These are phyloP conservation scores for Teratosphaeria epicoccoides DNA, from an alignment of 2,329 filamentous ascomycete genomes.

Conservation along the genomic window DNA sequence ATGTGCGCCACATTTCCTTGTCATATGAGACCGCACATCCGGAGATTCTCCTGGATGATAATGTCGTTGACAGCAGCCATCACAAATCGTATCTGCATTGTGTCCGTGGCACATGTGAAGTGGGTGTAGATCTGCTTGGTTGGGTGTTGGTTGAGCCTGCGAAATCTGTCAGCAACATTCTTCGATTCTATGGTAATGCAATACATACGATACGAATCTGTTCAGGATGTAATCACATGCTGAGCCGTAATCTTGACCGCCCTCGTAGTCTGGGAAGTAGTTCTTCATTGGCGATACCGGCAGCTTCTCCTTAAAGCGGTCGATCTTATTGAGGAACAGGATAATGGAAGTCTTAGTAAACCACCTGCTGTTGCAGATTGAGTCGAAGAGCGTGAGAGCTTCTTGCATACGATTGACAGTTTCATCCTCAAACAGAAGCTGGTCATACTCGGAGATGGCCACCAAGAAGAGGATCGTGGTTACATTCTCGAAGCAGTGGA, in stretches of 20 bases:
- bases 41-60: constrained; percentile 98
- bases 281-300: constrained; percentile 65
- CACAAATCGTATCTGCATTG: constrained; percentile 97
- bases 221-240: constrained; percentile 99
- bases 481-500: constrained; percentile 97
- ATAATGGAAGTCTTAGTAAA: constrained; percentile 65
- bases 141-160: constrained; percentile 83
- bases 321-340: constrained; percentile 66
- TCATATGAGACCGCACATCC: constrained; percentile 92
- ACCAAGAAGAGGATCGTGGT: constrained; percentile 94
- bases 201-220: constrained; percentile 62
- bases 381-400: constrained; percentile 60
- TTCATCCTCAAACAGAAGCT: constrained; percentile 91
- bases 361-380: constrained; percentile 62
- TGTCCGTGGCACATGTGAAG: constrained; percentile 97
- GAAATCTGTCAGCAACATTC: constrained; percentile 2
- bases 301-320: constrained; percentile 65
- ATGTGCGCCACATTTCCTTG: neutral
- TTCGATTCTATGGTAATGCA: neutral
- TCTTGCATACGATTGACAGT: constrained; percentile 67
- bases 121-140: constrained; percentile 99
- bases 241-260: constrained; percentile 86
- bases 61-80: constrained; percentile 99
- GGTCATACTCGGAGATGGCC: constrained; percentile 94
- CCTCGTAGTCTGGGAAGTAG: constrained; percentile 72